These are phyloP conservation scores for Picea sitchensis DNA, from an alignment of 75 land plant species.

Conservation along the genomic window DNA sequence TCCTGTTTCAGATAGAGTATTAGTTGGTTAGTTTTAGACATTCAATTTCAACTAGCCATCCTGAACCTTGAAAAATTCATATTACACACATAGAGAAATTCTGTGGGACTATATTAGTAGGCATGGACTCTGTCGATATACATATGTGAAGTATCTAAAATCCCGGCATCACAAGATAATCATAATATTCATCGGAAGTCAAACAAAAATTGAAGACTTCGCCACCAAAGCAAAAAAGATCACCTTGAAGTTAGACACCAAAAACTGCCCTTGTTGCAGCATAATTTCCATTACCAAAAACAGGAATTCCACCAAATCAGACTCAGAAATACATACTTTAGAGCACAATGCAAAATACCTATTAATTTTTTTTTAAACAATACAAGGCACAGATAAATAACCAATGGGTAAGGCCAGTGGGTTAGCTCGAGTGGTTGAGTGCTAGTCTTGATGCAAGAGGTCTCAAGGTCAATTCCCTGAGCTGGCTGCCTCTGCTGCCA, in stretches of 20 bases:
- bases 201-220: not conserved
- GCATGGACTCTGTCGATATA: too few relatives aligned
- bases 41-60: not conserved
- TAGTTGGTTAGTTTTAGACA: not conserved
- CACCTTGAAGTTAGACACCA: not conserved
- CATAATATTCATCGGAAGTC: not conserved
- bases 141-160: not conserved
- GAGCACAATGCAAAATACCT: not conserved
- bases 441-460: too few relatives aligned
- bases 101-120: too few relatives aligned
- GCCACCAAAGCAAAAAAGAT: not conserved
- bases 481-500: too few relatives aligned
- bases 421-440: too few relatives aligned
- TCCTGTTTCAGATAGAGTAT: slow-evolving; percentile 47
- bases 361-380: too few relatives aligned
- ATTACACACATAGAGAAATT: not conserved
- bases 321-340: not conserved
- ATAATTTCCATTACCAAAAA: not conserved
- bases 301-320: not conserved
- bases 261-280: not conserved
- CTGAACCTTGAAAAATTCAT: not conserved
- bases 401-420: too few relatives aligned
- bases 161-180: not conserved
- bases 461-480: too few relatives aligned
- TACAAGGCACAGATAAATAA: too few relatives aligned